Base-by-base conservation (phyloP, 1,284 basidiomycete genomes). In the Austropuccinia psidii region DNA sequence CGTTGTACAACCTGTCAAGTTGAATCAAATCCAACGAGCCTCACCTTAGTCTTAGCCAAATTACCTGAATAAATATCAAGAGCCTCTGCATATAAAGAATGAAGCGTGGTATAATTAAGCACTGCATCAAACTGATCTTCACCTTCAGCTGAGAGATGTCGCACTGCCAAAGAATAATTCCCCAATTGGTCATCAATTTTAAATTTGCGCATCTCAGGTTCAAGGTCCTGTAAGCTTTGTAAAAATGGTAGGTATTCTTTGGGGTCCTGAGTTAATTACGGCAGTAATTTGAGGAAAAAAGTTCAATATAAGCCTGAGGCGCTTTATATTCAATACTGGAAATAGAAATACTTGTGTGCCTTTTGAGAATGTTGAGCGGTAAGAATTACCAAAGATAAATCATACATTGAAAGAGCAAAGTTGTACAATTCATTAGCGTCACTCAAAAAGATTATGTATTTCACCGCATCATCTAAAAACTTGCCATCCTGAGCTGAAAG, bases 211-310 rank as follows among this genome's bases (percentile, higher is more conserved):
- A 95, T 91, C 79, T 87, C 85, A 69, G 86, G 87, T 55, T 91
- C 89, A 75, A 96, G 83, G 0, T 88, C 85, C 9, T 91, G 87
- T 13, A 99, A 84, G 77, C 94, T 91, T 17, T 93, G 87, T 65
- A 99, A 84, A 86, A 98, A 98, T 0, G 96, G 94, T 0, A 99
- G 86, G 79, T 98, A 99, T 81, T 99, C 96, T 78, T 94, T 87
- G 7, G 96, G 96, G 81, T 99, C 95, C 90, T 96, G 79, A n/a
- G n/a, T n/a, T n/a, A n/a, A n/a, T n/a, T n/a, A n/a, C n/a, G n/a
- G n/a, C n/a, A n/a, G n/a, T n/a, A 21, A 50, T 58, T n/a, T 37
- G 24, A 55, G 57, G 35, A 21, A 66, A 39, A 45, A 21, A 13
- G 7, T 17, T n/a, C n/a, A n/a, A n/a, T n/a, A n/a, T n/a, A n/a